Conservation (phyloP, 208 protist genomes). For the Naegleria lovaniensis region DNA sequence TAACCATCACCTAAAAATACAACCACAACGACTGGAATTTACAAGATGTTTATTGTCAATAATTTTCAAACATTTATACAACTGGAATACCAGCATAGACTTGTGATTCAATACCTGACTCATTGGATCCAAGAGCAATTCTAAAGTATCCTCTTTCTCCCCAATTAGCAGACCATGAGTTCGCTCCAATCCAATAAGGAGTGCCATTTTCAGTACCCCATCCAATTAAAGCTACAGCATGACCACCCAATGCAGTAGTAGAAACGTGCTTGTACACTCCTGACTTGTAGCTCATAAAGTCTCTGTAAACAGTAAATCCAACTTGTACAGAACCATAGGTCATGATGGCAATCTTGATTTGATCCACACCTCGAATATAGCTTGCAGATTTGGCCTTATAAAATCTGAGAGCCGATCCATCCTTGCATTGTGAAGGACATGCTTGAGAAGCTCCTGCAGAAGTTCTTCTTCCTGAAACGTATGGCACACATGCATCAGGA, state of each 20-base stretch:
- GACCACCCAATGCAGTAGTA: constrained; percentile 60
- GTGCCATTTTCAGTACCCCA: constrained; percentile 61
- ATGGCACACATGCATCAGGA: not conserved
- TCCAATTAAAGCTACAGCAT: constrained; percentile 72
- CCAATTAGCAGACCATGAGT: constrained; percentile 79
- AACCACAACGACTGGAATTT: no score
- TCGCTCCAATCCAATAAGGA: constrained; percentile 77
- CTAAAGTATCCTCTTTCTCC: constrained; percentile 71
- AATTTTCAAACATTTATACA: no score
- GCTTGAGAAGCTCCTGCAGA: not conserved
- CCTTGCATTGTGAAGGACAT: not conserved
- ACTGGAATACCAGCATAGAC: constrained; percentile 10
- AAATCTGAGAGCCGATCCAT: not conserved
- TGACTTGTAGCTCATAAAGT: constrained; percentile 72
- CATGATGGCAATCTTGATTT: constrained; percentile 68
- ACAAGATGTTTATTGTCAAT: no score
- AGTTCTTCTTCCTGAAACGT: not conserved
- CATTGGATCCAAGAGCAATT: constrained; percentile 59
- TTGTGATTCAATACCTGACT: constrained; percentile 67
- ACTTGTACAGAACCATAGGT: constrained; percentile 70
- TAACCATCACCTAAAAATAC: no score
- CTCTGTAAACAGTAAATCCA: constrained; percentile 72
- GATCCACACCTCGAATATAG: not conserved
- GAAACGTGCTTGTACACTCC: constrained; percentile 74
- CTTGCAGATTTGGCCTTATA: not conserved